Evolutionary conservation across 2,329 filamentous ascomycete genomes (phyloP), one percentile per base, ranked within the genome.

Genomic region (Aphanocladium album): DNA sequence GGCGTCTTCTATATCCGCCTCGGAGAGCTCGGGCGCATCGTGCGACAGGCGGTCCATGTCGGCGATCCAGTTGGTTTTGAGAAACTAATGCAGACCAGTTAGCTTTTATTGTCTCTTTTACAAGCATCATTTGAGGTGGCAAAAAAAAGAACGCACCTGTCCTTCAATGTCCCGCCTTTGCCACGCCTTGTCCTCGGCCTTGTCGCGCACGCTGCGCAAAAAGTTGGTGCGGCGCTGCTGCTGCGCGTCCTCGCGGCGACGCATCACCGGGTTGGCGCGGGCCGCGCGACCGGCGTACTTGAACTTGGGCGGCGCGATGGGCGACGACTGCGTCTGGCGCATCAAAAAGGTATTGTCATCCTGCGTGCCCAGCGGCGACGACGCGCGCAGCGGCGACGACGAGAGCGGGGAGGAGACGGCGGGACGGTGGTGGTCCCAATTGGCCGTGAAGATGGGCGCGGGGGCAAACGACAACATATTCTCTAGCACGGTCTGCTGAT

Each of bases 171-270:
- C 85, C 64, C 86, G 77, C 56, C 80, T 77, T 66, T 83, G 78
- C 80, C 85, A 88, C 23, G 76, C 75, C 67, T 77, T 81, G 30
- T 89, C 83, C 46, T 88, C 84, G 2, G 80, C 76, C 45, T 83
- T 80, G 67, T 85, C 81, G 62, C 84, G 79, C 19, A 89, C 85
- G 56, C 81, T 89, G 69, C 86, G 84, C 62, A 93, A 75, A 67
- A 93, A 93, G 60, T 89, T 76, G 35, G 83, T 82, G 51, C 89
- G 79, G 61, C 90, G 77, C 58, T 82, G 78, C 69, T 90, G 86
- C 60, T 86, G 83, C 0, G 79, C 78, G 19, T 83, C 84, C 69
- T 91, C 83, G 55, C 84, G 80, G 62, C 76, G 82, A 64, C 83
- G 81, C 19, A 86, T 74, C 7, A 89, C 67, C 0, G 87, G 89